Conservation (phyloP, 768 basidiomycete species). For the Tulasnella sp. region DNA sequence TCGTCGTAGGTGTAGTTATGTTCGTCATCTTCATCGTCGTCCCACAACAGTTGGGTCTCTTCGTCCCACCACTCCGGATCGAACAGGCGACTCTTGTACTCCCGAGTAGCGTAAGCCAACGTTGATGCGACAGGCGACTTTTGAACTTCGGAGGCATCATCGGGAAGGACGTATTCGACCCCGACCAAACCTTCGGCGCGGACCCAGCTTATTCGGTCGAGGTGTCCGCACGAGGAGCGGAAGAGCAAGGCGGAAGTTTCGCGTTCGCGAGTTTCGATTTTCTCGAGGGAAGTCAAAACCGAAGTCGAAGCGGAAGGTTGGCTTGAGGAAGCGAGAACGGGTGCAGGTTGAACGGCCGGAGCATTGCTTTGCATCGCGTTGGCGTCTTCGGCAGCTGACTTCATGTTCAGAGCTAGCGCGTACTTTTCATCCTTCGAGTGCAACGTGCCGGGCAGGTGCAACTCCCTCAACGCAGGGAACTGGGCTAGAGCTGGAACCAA, state of each 20-base stretch:
- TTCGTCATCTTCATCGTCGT: not conserved
- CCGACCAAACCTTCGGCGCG: not conserved
- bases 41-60: not conserved
- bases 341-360: not conserved
- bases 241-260: not conserved
- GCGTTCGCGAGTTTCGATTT: conserved; percentile 14
- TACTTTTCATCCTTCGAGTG: not conserved
- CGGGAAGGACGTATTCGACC: conserved; percentile 14
- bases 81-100: not conserved
- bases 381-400: not conserved
- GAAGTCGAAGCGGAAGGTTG: not conserved
- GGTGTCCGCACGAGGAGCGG: not conserved
- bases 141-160: not conserved
- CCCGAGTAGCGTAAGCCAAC: not conserved
- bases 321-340: not conserved
- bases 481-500: conserved; percentile 11
- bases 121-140: not conserved
- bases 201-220: conserved; percentile 16
- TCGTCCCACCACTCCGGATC: not conserved
- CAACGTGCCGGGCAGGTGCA: conserved; percentile 15
- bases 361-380: not conserved
- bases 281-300: not conserved
- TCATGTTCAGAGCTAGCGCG: not conserved
- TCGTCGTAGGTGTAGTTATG: not conserved
- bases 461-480: conserved; percentile 2